phyloP scores from a whole-genome alignment of 352 stramenopile species.

The Phytophthora pini region DNA sequence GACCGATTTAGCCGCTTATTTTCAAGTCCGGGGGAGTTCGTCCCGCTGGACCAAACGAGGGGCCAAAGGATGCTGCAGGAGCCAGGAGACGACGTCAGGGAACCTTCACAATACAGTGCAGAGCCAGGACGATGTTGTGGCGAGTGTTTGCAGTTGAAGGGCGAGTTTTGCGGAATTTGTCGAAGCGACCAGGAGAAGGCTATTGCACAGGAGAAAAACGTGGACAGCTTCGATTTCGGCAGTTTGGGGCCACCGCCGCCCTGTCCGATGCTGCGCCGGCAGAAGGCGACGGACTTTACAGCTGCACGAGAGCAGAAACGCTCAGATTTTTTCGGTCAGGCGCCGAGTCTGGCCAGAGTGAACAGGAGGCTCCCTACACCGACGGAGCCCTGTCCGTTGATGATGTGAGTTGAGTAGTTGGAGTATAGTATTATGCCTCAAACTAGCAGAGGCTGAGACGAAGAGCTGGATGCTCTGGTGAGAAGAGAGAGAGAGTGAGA shows the following conservation, averaged over 20 bases:
- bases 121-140: constrained; percentile 3
- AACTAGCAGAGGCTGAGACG: constrained; percentile 1
- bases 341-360: neutral
- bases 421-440: constrained; percentile 23
- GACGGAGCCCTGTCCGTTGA: constrained; percentile 15
- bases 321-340: constrained; percentile 6
- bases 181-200: constrained; percentile 7
- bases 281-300: constrained; percentile 48
- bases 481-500: neutral
- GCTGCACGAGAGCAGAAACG: constrained; percentile 26
- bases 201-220: constrained; percentile 4
- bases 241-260: constrained; percentile 39
- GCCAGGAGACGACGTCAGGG: neutral
- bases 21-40: constrained; percentile 25
- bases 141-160: constrained; percentile 7
- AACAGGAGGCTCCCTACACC: constrained; percentile 9
- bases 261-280: constrained; percentile 40
- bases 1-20: constrained; percentile 7
- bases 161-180: constrained; percentile 7
- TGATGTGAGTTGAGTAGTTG: constrained; percentile 13
- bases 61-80: constrained; percentile 11
- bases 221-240: constrained; percentile 37
- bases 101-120: constrained; percentile 10
- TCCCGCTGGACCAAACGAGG: constrained; percentile 22
- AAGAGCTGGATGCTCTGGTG: neutral